Percentiles rank a stretch among this genome's conserved stretches.
Evolutionary conservation across 345 rosid genomes (phyloP).

Genomic region (Eucalyptus globulus): DNA sequence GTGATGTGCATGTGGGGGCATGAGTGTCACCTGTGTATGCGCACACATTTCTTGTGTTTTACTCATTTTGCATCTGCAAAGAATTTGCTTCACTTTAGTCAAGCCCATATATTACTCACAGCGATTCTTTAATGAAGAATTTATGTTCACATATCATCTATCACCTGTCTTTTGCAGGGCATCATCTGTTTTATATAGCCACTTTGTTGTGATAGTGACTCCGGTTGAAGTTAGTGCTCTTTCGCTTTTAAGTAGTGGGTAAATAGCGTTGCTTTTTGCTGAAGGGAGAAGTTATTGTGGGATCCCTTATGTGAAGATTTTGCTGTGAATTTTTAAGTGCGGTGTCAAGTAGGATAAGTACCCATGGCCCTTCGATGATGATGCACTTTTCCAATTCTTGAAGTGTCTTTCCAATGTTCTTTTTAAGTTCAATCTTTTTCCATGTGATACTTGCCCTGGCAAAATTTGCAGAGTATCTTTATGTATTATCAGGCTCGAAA

Average conservation of each 20-base stretch:
- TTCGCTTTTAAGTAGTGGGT: background rate
- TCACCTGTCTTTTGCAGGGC: background rate
- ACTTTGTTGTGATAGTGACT: background rate
- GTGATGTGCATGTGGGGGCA: background rate
- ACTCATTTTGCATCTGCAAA: background rate
- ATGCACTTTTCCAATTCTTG: background rate
- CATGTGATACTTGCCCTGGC: background rate
- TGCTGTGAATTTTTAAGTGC: background rate
- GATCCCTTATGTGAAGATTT: background rate
- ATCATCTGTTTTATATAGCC: background rate
- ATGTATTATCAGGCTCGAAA: background rate
- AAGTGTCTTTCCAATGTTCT: background rate
- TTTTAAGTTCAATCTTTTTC: background rate
- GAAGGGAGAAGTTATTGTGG: background rate
- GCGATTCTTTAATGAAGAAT: background rate
- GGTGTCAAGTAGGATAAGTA: background rate
- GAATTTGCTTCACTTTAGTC: background rate
- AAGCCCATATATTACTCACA: background rate
- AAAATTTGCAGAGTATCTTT: background rate
- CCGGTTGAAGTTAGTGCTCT: background rate
- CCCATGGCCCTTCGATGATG: background rate
- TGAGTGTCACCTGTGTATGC: background rate
- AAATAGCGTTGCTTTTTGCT: background rate
- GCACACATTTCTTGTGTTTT: background rate
- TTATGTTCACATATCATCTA: background rate